Evolutionary conservation across 352 stramenopile species (phyloP).

Genomic region (Phytophthora megakarya): DNA sequence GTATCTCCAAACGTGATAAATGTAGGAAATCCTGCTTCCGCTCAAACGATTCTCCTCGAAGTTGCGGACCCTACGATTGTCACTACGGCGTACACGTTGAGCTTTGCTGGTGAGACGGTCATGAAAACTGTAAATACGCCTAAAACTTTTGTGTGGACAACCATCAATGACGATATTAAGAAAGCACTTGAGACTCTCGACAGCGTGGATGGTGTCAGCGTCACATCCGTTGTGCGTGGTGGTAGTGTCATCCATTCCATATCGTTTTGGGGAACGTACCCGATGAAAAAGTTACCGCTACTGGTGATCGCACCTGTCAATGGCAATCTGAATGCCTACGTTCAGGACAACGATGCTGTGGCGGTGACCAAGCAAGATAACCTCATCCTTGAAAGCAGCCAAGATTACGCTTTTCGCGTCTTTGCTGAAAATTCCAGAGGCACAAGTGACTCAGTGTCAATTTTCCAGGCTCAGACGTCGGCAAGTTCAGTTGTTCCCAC

Average conservation of each 20-base stretch:
- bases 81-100: constrained; percentile 51
- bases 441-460: constrained; percentile 45
- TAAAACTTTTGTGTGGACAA: constrained; percentile 45
- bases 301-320: constrained; percentile 35
- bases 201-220: constrained; percentile 63
- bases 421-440: constrained; percentile 68
- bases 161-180: constrained; percentile 41
- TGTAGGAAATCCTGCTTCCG: constrained; percentile 56
- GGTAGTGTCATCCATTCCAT: constrained; percentile 84
- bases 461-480: constrained; percentile 49
- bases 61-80: constrained; percentile 28
- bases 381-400: constrained; percentile 59
- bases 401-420: constrained; percentile 59
- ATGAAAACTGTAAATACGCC: constrained; percentile 3
- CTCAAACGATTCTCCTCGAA: constrained; percentile 62
- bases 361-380: constrained; percentile 56
- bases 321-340: constrained; percentile 30
- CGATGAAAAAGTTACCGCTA: constrained; percentile 54
- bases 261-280: constrained; percentile 86
- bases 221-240: constrained; percentile 42
- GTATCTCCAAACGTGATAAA: constrained; percentile 47
- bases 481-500: constrained; percentile 71
- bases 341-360: constrained; percentile 58
- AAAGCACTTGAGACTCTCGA: constrained; percentile 48
- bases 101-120: constrained; percentile 53